Percentiles rank a stretch among this genome's conserved stretches.
phyloP scores from a whole-genome alignment of 2,329 filamentous ascomycete species.

The Fusarium siculi region DNA sequence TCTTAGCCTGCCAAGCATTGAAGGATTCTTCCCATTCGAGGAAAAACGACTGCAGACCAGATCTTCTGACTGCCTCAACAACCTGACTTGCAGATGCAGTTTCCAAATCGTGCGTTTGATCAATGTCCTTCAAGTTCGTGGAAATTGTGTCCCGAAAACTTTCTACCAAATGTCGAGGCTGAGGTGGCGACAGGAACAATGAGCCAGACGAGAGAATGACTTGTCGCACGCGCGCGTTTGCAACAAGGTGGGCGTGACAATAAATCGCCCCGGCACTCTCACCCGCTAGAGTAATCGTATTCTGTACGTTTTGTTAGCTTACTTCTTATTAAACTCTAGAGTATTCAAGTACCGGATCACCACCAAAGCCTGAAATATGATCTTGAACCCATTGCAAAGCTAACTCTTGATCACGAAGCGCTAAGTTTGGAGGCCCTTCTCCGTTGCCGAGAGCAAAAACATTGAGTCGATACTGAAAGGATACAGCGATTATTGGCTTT shows the following conservation, averaged over 20 bases:
- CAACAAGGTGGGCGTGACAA: conserved; percentile 55
- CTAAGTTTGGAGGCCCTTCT: conserved; percentile 50
- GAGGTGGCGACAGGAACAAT: conserved; percentile 55
- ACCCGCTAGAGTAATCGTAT: conserved; percentile 55
- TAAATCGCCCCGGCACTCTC: conserved; percentile 60
- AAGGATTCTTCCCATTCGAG: conserved; percentile 11
- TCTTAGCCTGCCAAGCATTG: conserved; percentile 1
- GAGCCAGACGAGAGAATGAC: conserved; percentile 55
- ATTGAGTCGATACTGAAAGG: conserved; percentile 41
- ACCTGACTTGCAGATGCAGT: background rate
- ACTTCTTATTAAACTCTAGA: rapidly evolving
- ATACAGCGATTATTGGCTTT: conserved; percentile 32
- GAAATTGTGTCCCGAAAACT: background rate
- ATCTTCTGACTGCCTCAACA: conserved; percentile 1
- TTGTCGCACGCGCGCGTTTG: conserved; percentile 39
- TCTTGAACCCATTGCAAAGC: conserved; percentile 47
- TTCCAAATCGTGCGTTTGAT: conserved; percentile 35
- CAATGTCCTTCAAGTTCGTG: background rate
- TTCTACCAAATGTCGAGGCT: conserved; percentile 34
- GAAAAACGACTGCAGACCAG: conserved; percentile 2
- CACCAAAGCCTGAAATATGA: conserved; percentile 42
- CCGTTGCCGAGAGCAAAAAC: conserved; percentile 56
- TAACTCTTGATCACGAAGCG: conserved; percentile 48
- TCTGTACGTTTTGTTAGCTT: conserved; percentile 22
- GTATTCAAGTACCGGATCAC: conserved; percentile 38